phyloP scores from a whole-genome alignment of 805 yeast genomes.

The Tetrapisispora iriomotensis region DNA sequence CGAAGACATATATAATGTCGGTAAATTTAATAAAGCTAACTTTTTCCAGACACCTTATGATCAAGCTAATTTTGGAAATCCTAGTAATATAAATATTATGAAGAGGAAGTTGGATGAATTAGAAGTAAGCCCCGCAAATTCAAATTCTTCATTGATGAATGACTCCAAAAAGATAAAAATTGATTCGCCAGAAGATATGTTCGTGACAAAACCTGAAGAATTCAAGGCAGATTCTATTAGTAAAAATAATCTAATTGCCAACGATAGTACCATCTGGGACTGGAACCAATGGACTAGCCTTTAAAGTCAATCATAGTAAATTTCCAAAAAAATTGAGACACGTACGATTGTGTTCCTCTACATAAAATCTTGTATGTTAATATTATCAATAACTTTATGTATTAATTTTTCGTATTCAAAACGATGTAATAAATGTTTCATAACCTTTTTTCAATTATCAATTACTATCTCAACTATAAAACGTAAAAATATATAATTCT shows the following conservation, averaged over 20 bases:
- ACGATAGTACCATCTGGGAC: conserved; percentile 21
- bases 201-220: conserved; percentile 10
- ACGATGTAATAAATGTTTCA: too few species aligned
- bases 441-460: too few species aligned
- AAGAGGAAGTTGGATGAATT: conserved; percentile 23
- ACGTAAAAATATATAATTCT: too few species aligned
- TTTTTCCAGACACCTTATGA: conserved; percentile 8
- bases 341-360: too few species aligned
- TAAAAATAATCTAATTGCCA: not conserved
- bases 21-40: conserved; percentile 11
- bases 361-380: too few species aligned
- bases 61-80: not conserved
- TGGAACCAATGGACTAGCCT: conserved; percentile 24
- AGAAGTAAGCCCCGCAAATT: conserved; percentile 15
- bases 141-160: conserved; percentile 23
- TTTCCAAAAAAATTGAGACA: not conserved
- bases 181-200: conserved; percentile 29
- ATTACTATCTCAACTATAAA: too few species aligned
- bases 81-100: conserved; percentile 7
- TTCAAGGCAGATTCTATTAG: conserved; percentile 2
- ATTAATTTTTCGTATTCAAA: too few species aligned
- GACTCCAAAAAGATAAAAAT: conserved; percentile 27
- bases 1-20: conserved; percentile 14
- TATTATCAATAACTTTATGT: too few species aligned
- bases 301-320: not conserved